A percentile compares a stretch with the other conserved stretches of the same genome.
Conservation (phyloP, 2,329 filamentous ascomycete genomes). For the Pseudogymnoascus sp. region DNA sequence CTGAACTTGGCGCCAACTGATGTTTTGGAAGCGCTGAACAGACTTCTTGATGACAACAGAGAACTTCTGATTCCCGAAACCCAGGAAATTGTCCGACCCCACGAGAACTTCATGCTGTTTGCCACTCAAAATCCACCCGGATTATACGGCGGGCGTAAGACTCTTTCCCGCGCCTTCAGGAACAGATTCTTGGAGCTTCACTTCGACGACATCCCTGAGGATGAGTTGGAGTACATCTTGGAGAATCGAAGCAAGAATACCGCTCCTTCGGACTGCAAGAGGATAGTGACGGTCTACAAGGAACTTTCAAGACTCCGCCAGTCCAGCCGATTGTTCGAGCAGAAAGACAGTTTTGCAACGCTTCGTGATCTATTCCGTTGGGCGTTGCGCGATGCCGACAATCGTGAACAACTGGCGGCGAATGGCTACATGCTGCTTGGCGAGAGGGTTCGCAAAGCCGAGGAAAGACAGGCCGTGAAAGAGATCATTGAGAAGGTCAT, state of each 20-base stretch:
- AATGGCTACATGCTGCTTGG: slow-evolving; percentile 96
- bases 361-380: slow-evolving; percentile 92
- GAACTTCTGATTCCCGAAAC: slow-evolving; percentile 95
- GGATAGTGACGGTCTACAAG: slow-evolving; percentile 89
- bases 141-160: slow-evolving; percentile 89
- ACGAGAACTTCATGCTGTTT: slow-evolving; percentile 95
- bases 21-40: slow-evolving; percentile 91
- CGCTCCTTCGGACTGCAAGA: slow-evolving; percentile 80
- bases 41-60: slow-evolving; percentile 89
- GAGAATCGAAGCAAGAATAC: slow-evolving; percentile 79
- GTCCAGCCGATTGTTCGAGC: slow-evolving; percentile 85
- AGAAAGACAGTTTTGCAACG: slow-evolving; percentile 95
- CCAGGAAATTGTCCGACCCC: slow-evolving; percentile 84
- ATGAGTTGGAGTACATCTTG: slow-evolving; percentile 85
- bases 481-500: slow-evolving; percentile 83
- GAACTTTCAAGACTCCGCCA: slow-evolving; percentile 85
- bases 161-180: slow-evolving; percentile 85
- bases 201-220: slow-evolving; percentile 95
- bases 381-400: slow-evolving; percentile 79
- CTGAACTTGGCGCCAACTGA: slow-evolving; percentile 95
- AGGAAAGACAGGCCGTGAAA: slow-evolving; percentile 79
- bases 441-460: slow-evolving; percentile 84
- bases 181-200: slow-evolving; percentile 96
- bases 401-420: slow-evolving; percentile 75
- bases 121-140: slow-evolving; percentile 96